Conservation (phyloP, 139 green algal species). For the Chlorella sp. region DNA sequence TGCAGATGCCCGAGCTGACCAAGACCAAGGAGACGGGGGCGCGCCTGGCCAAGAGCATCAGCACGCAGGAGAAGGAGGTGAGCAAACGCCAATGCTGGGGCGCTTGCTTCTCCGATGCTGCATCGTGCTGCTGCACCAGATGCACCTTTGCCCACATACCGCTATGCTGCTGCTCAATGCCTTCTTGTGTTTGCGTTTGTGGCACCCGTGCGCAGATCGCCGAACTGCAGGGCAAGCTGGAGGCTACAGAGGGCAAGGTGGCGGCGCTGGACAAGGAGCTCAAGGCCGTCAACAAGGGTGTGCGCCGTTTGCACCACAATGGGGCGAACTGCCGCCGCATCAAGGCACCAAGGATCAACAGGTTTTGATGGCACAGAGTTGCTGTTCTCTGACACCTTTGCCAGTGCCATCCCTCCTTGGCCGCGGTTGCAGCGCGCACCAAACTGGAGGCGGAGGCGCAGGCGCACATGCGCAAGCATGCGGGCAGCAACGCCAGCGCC, state of each 20-base stretch:
- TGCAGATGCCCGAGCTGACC: slow-evolving; percentile 20
- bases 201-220: background rate
- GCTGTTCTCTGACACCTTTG: no score
- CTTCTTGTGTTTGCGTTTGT: no score
- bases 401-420: no score
- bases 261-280: slow-evolving; percentile 24
- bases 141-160: no score
- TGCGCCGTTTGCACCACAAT: no score
- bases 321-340: no score
- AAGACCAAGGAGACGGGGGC: slow-evolving; percentile 47
- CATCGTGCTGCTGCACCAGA: no score
- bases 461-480: slow-evolving; percentile 18
- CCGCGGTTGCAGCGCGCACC: slow-evolving; percentile 12
- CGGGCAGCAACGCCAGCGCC: background rate
- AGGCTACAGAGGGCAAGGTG: slow-evolving; percentile 39
- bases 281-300: slow-evolving; percentile 10
- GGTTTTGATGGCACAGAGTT: no score
- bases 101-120: no score
- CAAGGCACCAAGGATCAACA: no score
- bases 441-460: slow-evolving; percentile 22
- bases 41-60: slow-evolving; percentile 43
- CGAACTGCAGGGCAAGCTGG: slow-evolving; percentile 29
- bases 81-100: no score
- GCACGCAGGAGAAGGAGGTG: slow-evolving; percentile 32
- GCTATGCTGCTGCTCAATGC: no score